A percentile compares a stretch with the other conserved stretches of the same genome.
Conservation (phyloP, 2,329 filamentous ascomycete genomes). For the Aschersonia sp. region DNA sequence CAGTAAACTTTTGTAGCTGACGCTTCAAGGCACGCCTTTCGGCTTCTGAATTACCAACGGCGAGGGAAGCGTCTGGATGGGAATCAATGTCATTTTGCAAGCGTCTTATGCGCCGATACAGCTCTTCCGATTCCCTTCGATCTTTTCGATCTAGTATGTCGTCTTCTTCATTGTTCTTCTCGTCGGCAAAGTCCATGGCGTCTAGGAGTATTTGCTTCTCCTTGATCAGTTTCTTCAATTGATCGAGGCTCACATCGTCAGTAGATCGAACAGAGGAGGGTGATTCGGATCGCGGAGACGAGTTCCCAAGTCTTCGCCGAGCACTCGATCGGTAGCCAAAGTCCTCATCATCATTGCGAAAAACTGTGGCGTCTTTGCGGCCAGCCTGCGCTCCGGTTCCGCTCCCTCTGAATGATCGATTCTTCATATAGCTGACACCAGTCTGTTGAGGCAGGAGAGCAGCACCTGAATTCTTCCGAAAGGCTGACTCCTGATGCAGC, state of each 20-base stretch:
- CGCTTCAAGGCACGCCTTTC: conserved; percentile 76
- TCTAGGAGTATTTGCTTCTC: conserved; percentile 92
- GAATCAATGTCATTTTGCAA: conserved; percentile 90
- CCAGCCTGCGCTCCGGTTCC: conserved; percentile 40
- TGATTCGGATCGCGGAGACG: conserved; percentile 68
- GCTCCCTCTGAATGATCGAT: conserved; percentile 69
- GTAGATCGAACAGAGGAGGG: conserved; percentile 54
- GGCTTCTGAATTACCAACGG: conserved; percentile 68
- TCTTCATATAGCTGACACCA: conserved; percentile 96
- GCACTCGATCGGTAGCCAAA: conserved; percentile 90
- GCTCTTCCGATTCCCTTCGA: conserved; percentile 79
- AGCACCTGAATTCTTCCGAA: conserved; percentile 76
- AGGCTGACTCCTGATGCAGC: conserved; percentile 77
- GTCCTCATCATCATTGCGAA: conserved; percentile 89
- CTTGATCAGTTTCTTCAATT: conserved; percentile 79
- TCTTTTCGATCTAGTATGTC: conserved; percentile 84
- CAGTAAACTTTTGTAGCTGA: conserved; percentile 75
- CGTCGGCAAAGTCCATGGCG: conserved; percentile 91
- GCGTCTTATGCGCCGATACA: conserved; percentile 82
- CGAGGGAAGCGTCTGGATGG: conserved; percentile 62
- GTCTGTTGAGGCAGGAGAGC: conserved; percentile 88
- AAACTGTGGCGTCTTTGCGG: conserved; percentile 90
- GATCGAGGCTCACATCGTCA: conserved; percentile 75
- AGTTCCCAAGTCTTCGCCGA: conserved; percentile 66
- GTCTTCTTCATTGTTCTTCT: conserved; percentile 79